Evolutionary conservation across 176 grass and related monocot genomes (phyloP).

Genomic region (Aechmea fasciata): DNA sequence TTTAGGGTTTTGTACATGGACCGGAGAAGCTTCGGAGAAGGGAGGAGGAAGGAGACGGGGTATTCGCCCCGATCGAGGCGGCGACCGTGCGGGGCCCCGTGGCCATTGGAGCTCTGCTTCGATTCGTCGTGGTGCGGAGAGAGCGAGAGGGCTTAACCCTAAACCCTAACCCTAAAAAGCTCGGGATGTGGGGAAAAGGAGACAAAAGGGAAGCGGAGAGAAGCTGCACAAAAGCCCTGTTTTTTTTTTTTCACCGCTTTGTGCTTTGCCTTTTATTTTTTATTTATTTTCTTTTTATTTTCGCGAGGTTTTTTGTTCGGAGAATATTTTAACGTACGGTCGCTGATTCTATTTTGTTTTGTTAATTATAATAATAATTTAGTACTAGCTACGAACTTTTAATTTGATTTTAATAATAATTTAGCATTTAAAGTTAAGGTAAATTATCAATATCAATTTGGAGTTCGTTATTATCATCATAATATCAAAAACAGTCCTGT

Average conservation of each 20-base stretch:
- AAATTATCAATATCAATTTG: no score
- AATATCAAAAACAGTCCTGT: no score
- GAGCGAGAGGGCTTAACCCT: no score
- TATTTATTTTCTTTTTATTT: not conserved
- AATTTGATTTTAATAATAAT: no score
- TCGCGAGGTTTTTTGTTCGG: not conserved
- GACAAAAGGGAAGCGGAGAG: not conserved
- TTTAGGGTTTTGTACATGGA: conserved; percentile 26
- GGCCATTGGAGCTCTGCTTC: not conserved
- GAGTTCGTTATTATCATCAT: no score
- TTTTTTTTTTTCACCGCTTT: no score
- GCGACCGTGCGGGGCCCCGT: not conserved
- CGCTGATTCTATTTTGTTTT: not conserved
- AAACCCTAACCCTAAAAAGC: no score
- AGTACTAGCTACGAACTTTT: no score
- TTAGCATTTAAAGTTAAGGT: no score
- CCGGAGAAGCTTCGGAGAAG: conserved; percentile 74
- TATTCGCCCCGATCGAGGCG: not conserved
- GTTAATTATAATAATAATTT: no score
- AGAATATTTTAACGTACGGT: not conserved
- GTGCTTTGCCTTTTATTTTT: no score
- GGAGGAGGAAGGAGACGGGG: conserved; percentile 17
- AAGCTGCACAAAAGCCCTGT: not conserved
- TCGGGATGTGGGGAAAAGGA: no score
- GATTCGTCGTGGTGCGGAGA: not conserved